phyloP scores from a whole-genome alignment of 129 eudicot species.

The Helianthus annuus region HanXRQr2.0-SUNRISE NC_035445.2:69438853-69439352 shows the following conservation, averaged over 20 bases:
- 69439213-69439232: neutral
- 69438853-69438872: too few relatives aligned
- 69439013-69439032: too few relatives aligned
- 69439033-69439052: too few relatives aligned
- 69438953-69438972: conserved; percentile 23
- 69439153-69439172: neutral
- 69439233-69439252: neutral
- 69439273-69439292: neutral
- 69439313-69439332: too few relatives aligned
- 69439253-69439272: neutral
- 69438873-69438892: too few relatives aligned
- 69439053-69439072: conserved; percentile 23
- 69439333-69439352: too few relatives aligned
- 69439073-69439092: conserved; percentile 26
- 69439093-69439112: conserved; percentile 27
- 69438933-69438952: conserved; percentile 29
- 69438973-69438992: neutral
- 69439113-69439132: conserved; percentile 6
- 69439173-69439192: conserved; percentile 1
- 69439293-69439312: conserved; percentile 26
- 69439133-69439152: neutral
- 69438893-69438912: too few relatives aligned
- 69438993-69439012: neutral
- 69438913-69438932: conserved; percentile 7
- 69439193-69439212: conserved; percentile 16